phyloP scores from a whole-genome alignment of 139 green algal genomes.

The Pedinophyceae sp. region DNA sequence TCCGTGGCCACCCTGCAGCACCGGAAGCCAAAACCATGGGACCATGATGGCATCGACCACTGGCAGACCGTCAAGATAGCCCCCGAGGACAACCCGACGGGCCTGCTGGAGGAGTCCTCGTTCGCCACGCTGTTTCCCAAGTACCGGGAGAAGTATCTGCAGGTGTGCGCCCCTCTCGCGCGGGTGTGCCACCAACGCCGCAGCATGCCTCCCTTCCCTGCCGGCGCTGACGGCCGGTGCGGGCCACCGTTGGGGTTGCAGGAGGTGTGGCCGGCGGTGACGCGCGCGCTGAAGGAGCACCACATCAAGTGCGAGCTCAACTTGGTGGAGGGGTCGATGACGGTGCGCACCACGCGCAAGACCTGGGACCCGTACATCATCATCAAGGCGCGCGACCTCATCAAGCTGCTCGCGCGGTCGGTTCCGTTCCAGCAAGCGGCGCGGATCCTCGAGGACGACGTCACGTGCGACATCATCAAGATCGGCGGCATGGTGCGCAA shows the following conservation, averaged over 20 bases:
- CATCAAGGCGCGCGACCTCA: conserved; percentile 92
- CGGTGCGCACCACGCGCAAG: conserved; percentile 90
- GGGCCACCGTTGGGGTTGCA: not conserved
- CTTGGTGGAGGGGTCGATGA: conserved; percentile 94
- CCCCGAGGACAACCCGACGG: conserved; percentile 76
- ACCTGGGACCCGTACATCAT: conserved; percentile 97
- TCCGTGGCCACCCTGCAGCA: no score
- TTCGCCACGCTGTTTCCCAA: conserved; percentile 97
- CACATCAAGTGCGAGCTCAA: conserved; percentile 85
- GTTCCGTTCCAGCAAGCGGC: conserved; percentile 73
- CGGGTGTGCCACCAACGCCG: not conserved
- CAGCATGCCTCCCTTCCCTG: no score
- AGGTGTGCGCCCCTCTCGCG: conserved; percentile 30
- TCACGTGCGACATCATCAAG: conserved; percentile 98
- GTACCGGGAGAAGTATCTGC: conserved; percentile 95
- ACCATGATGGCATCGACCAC: conserved; percentile 89
- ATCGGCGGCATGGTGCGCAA: conserved; percentile 74
- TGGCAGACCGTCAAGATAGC: conserved; percentile 65
- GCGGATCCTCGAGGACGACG: conserved; percentile 82
- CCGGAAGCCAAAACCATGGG: conserved; percentile 84
- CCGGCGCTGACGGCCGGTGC: no score
- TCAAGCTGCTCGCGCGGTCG: conserved; percentile 91
- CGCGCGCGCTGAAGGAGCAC: conserved; percentile 59
- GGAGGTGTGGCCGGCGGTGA: conserved; percentile 78
- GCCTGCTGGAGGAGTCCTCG: conserved; percentile 88